Evolutionary conservation across 2,329 filamentous ascomycete species (phyloP).

Genomic region (Grosmannia clavigera): DNA sequence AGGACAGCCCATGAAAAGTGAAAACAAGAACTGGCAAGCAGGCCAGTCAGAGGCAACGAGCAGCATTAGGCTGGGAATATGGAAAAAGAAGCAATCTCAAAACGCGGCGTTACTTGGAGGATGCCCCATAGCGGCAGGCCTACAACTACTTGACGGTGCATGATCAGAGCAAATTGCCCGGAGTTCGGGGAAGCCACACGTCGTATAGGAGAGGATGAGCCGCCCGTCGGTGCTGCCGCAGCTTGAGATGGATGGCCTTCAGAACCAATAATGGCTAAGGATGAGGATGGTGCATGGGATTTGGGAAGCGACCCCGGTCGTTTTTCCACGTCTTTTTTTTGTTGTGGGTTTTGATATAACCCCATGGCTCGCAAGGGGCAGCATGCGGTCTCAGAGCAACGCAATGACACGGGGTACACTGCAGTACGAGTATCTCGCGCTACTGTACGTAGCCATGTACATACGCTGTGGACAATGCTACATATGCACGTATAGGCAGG

Average conservation of each 20-base stretch:
- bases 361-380: background rate
- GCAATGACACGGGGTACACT: slow-evolving; percentile 8
- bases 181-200: too few species aligned
- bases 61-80: background rate
- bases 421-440: background rate
- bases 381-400: slow-evolving; percentile 8
- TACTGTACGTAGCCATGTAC: background rate
- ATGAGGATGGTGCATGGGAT: background rate
- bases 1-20: background rate
- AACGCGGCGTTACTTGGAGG: background rate
- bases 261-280: background rate
- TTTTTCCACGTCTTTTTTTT: background rate
- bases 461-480: background rate
- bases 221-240: too few species aligned
- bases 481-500: slow-evolving; percentile 3
- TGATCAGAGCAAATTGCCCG: too few species aligned
- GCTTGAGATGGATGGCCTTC: too few species aligned
- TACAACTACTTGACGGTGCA: too few species aligned
- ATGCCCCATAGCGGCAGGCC: background rate
- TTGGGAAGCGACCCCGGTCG: background rate
- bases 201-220: too few species aligned
- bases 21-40: background rate
- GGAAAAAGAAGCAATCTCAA: background rate
- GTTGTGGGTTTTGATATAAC: background rate
- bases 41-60: background rate